A percentile compares a stretch with the other conserved stretches of the same genome.
Evolutionary conservation across 139 green algal genomes (phyloP).

Genomic region (Klebsormidium nitens): DNA sequence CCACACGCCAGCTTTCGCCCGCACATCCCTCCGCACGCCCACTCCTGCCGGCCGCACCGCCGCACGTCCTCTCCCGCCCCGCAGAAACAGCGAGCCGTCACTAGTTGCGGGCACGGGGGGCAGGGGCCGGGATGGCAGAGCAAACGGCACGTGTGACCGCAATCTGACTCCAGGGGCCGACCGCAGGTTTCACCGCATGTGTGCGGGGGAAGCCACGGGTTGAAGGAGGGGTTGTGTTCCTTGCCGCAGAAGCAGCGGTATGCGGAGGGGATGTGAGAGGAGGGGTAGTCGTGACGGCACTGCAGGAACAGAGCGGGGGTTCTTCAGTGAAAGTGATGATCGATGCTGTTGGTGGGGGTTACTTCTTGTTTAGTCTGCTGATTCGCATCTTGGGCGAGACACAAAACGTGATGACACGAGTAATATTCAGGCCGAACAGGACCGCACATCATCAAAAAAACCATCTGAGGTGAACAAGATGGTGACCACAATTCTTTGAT

Average conservation of each 20-base stretch:
- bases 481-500: not conserved
- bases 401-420: not conserved
- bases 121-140: constrained; percentile 40
- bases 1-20: constrained; percentile 16
- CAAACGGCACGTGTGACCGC: constrained; percentile 29
- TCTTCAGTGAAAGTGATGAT: not conserved
- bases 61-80: constrained; percentile 10
- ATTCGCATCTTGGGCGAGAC: no score
- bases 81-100: constrained; percentile 22
- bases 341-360: not conserved
- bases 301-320: not conserved
- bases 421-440: not conserved
- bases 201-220: constrained; percentile 34
- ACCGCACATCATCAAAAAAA: not conserved
- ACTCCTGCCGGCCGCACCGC: constrained; percentile 28
- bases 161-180: constrained; percentile 5
- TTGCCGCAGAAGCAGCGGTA: constrained; percentile 41
- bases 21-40: constrained; percentile 24
- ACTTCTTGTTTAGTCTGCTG: no score
- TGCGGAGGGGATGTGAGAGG: constrained; percentile 10
- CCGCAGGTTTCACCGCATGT: constrained; percentile 30
- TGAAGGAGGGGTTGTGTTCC: constrained; percentile 14
- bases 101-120: constrained; percentile 35
- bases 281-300: constrained; percentile 30
- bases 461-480: not conserved